Conservation (phyloP, 164 flowering plant species). For the Stephania cephalantha region DNA sequence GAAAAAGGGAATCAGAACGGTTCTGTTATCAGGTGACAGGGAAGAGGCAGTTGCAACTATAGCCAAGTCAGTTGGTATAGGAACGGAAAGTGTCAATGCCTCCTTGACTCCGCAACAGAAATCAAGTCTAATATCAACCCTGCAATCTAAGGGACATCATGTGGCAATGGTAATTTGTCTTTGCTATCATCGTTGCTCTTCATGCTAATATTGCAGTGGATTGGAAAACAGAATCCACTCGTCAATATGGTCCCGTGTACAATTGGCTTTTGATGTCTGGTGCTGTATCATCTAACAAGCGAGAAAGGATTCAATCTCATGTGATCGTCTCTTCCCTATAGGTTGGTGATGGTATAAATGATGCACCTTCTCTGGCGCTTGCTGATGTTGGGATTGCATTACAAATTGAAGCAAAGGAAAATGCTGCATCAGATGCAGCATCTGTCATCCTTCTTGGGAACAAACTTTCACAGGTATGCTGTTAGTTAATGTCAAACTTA, state of each 20-base stretch:
- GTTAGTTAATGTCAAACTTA: neutral
- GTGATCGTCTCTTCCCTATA: constrained; percentile 17
- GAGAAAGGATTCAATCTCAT: neutral
- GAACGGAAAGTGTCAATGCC: constrained; percentile 40
- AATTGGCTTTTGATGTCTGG: neutral
- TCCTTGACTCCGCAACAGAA: constrained; percentile 76
- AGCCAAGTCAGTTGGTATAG: constrained; percentile 72
- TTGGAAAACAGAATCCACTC: neutral
- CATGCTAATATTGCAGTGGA: neutral
- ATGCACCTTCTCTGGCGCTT: constrained; percentile 96
- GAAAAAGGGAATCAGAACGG: constrained; percentile 64
- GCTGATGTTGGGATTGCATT: constrained; percentile 95
- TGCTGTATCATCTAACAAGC: neutral
- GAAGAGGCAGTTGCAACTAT: constrained; percentile 97
- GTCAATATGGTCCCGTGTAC: neutral
- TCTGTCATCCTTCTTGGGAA: constrained; percentile 89
- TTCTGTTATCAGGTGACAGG: constrained; percentile 94
- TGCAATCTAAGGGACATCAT: constrained; percentile 64
- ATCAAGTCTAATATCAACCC: constrained; percentile 50
- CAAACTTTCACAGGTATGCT: constrained; percentile 70
- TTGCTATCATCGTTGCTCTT: neutral
- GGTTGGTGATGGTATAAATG: constrained; percentile 99
- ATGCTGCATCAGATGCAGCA: constrained; percentile 93
- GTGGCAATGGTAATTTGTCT: constrained; percentile 72
- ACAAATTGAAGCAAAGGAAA: constrained; percentile 75